Conservation (phyloP, 2,329 filamentous ascomycete genomes). For the Microdochium paspali region DNA sequence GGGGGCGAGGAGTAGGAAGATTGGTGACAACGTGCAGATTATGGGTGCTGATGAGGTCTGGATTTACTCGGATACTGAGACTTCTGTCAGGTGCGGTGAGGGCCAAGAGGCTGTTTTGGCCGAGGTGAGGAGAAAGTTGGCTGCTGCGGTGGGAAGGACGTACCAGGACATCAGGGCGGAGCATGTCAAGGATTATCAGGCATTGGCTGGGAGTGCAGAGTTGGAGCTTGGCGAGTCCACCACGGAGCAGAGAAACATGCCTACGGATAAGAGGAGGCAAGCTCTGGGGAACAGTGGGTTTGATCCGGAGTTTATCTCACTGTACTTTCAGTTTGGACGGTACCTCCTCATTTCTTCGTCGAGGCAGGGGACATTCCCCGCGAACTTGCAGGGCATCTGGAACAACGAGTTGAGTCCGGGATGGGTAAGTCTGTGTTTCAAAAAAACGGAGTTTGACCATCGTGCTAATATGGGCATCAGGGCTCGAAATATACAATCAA, state of each 20-base stretch:
- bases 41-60: slow-evolving; percentile 10
- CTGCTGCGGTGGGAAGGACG: slow-evolving; percentile 1
- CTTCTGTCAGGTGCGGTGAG: too few species aligned
- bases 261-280: slow-evolving; percentile 3
- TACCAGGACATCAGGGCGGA: slow-evolving; percentile 1
- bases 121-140: slow-evolving; percentile 8
- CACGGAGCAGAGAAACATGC: slow-evolving; percentile 2
- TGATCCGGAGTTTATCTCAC: slow-evolving; percentile 12
- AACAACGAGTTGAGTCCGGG: slow-evolving; percentile 26
- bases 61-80: slow-evolving; percentile 12
- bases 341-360: slow-evolving; percentile 23
- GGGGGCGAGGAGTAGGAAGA: slow-evolving; percentile 7
- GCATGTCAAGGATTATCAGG: background rate
- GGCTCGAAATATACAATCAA: slow-evolving; percentile 32
- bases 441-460: background rate
- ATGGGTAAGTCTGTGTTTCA: slow-evolving; percentile 16
- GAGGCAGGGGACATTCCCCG: slow-evolving; percentile 21
- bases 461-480: background rate
- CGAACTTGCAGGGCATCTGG: slow-evolving; percentile 35
- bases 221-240: slow-evolving; percentile 6
- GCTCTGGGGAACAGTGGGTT: slow-evolving; percentile 1
- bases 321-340: slow-evolving; percentile 23
- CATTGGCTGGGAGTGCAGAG: background rate
- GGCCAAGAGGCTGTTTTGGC: slow-evolving; percentile 5
- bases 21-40: slow-evolving; percentile 10